Percentiles rank a stretch among this genome's conserved stretches.
Conservation (phyloP, 2,329 filamentous ascomycete species). For the Orbilia oligospora region DNA sequence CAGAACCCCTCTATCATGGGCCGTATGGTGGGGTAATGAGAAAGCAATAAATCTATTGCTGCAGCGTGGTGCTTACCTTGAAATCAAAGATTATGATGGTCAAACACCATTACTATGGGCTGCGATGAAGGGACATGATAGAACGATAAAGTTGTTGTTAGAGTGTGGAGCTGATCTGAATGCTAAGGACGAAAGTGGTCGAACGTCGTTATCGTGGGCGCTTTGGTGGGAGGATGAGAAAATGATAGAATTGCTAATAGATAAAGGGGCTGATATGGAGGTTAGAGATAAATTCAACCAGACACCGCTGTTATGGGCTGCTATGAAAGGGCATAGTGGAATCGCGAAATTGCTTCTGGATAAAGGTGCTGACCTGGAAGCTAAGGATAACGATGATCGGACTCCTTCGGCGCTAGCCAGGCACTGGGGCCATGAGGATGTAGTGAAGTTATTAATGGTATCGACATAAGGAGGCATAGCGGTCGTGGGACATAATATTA, state of each 20-base stretch:
- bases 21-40: neutral
- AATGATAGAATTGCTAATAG: neutral
- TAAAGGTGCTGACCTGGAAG: conserved; percentile 4
- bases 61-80: conserved; percentile 32
- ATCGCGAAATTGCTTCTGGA: conserved; percentile 1
- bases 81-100: neutral
- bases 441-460: no score
- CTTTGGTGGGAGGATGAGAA: neutral
- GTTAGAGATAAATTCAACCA: neutral
- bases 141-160: neutral
- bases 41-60: neutral
- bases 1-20: neutral
- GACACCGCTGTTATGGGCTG: conserved; percentile 3
- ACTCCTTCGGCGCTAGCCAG: neutral
- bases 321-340: neutral
- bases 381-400: neutral
- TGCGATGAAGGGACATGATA: neutral
- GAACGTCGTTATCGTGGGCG: conserved; percentile 43
- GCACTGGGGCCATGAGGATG: neutral
- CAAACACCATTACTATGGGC: conserved; percentile 15
- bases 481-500: no score
- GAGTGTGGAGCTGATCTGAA: conserved; percentile 45
- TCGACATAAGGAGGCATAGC: no score
- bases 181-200: conserved; percentile 36
- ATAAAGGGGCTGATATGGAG: conserved; percentile 3